These are phyloP conservation scores for Metschnikowia amazonensis DNA, from an alignment of 805 yeast genomes.

Conservation along the genomic window DNA sequence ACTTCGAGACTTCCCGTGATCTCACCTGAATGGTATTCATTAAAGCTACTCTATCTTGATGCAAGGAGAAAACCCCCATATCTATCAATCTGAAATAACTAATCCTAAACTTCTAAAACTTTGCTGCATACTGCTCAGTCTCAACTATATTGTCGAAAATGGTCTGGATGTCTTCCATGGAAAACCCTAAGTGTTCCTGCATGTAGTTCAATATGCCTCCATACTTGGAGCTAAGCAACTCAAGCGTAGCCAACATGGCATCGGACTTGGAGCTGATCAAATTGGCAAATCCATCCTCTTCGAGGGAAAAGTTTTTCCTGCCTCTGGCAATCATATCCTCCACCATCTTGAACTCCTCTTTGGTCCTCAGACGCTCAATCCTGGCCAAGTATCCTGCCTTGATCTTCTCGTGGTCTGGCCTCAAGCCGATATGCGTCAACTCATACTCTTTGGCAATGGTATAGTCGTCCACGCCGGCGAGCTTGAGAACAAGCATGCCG, in stretches of 20 bases:
- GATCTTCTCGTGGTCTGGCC: constrained; percentile 44
- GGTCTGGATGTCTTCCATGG: constrained; percentile 39
- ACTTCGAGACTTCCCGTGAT: too few species aligned
- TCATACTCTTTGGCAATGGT: constrained; percentile 74
- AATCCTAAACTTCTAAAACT: background rate
- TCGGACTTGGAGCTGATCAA: constrained; percentile 63
- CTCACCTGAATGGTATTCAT: too few species aligned
- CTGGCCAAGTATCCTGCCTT: constrained; percentile 32
- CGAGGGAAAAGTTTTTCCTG: constrained; percentile 39
- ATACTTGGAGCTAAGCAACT: constrained; percentile 46
- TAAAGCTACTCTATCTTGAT: too few species aligned
- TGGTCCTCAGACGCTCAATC: constrained; percentile 28
- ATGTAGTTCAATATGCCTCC: constrained; percentile 54
- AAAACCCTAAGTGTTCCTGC: constrained; percentile 41
- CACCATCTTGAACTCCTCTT: constrained; percentile 22
- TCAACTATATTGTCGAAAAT: constrained; percentile 17
- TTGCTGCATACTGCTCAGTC: constrained; percentile 1
- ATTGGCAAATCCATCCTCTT: constrained; percentile 53
- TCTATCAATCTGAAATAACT: too few species aligned
- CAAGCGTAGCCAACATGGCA: constrained; percentile 63
- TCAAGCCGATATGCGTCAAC: constrained; percentile 62
- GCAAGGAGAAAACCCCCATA: too few species aligned
- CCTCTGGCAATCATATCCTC: constrained; percentile 30
- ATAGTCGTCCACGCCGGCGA: constrained; percentile 63
- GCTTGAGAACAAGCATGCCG: constrained; percentile 59